Evolutionary conservation across 106 monocot genomes (phyloP), one percentile per base, ranked within the genome.

Genomic region (Apostasia shenzhenica): DNA sequence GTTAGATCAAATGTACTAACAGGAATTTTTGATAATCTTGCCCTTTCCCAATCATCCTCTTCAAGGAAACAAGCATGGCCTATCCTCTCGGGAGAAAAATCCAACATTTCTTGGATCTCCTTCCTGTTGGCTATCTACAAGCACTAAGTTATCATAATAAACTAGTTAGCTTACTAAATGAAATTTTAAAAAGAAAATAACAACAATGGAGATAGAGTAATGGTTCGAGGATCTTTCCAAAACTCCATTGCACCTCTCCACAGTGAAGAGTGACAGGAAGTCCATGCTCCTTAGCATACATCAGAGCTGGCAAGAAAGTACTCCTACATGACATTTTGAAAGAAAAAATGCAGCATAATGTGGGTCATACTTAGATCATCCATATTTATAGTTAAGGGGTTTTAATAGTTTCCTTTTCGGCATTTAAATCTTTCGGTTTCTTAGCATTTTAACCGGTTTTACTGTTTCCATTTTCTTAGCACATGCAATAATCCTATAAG

Each of bases 41-140:
- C 65, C 54, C 58, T 90, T 70, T 69, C 61, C 99, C 99, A 93
- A 38, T 89, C 83, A 72, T 80, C 75, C 0, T 85, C 83, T 47
- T 82, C 83, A 49, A 99, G 83, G 66, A 52, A 87, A 75, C 92
- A 92, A 48, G 93, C 99, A 87, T 99, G 99, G 12, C 99, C 92
- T 53, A 97, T 77, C 63, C 95, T 89, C 55, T 92, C 61, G 10
- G 95, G 95, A 70, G 53, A 64, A 63, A 93, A 79, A 61, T 87
- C 83, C 63, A 99, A 69, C 79, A 99, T 90, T 49, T 81, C 87
- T 83, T 87, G 84, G 70, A 99, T 71, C 70, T 99, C 97, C 75
- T 87, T 75, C 61, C 51, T 68, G 64, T 99, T 90, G 41, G 79
- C 74, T 74, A 99, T 86, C 95, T 97, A 79, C 42, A 84, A 72